Percentiles rank a stretch among this genome's conserved stretches.
These are phyloP conservation scores for Calocera viscosa DNA, from an alignment of 768 basidiomycete genomes.

Conservation along the genomic window DNA sequence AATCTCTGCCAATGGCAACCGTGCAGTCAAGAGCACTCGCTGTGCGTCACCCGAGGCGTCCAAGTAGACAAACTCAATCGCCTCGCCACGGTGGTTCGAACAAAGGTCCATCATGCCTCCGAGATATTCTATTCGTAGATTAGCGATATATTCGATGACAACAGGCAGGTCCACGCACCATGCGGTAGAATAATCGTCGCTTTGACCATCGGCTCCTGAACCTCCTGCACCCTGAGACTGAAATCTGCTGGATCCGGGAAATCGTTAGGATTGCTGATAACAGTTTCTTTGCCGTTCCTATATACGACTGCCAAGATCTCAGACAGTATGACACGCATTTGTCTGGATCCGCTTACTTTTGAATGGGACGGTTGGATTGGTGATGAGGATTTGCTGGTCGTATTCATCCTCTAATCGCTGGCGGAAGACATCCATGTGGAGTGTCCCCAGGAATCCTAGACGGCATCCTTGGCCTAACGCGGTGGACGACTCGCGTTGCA, in stretches of 20 bases:
- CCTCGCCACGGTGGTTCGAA: conserved; percentile 68
- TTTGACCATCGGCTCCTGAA: conserved; percentile 87
- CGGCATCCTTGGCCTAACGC: conserved; percentile 92
- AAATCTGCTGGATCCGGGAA: conserved; percentile 75
- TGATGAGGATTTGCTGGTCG: conserved; percentile 85
- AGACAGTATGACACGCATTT: conserved; percentile 39
- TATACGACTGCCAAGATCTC: conserved; percentile 49
- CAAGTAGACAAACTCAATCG: conserved; percentile 73
- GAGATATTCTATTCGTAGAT: conserved; percentile 53
- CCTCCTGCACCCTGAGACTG: conserved; percentile 44
- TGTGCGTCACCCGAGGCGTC: conserved; percentile 42
- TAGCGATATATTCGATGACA: conserved; percentile 8
- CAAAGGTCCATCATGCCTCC: conserved; percentile 96
- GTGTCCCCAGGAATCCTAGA: conserved; percentile 85
- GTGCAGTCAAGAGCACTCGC: conserved; percentile 69
- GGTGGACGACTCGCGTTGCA: conserved; percentile 83
- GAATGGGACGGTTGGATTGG: conserved; percentile 91
- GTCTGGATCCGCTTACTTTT: conserved; percentile 41
- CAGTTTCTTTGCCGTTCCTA: conserved; percentile 44
- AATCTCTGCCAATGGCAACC: conserved; percentile 80
- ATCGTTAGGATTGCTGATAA: conserved; percentile 84
- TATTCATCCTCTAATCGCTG: conserved; percentile 96
- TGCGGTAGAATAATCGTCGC: conserved; percentile 91
- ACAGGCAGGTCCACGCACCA: conserved; percentile 35
- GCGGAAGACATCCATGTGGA: conserved; percentile 94